Percentiles rank a stretch among this genome's conserved stretches.
Evolutionary conservation across 257 asterid species (phyloP).

Genomic region (Primulina tabacum): DNA sequence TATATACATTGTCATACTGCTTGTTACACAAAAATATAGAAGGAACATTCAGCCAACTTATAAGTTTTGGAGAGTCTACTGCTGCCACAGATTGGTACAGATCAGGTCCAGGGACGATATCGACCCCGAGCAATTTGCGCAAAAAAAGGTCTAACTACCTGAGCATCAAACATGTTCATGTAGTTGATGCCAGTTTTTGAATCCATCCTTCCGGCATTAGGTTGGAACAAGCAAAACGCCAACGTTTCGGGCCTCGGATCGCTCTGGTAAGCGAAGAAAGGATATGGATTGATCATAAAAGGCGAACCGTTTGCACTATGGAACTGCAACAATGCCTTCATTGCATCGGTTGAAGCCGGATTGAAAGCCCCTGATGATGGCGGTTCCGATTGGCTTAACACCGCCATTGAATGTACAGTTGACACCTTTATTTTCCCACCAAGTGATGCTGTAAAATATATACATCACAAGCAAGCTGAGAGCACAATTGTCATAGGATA

Average conservation of each 20-base stretch:
- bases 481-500: background rate
- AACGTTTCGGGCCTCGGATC: slow-evolving; percentile 83
- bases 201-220: slow-evolving; percentile 83
- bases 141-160: slow-evolving; percentile 39
- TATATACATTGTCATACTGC: no score
- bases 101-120: no score
- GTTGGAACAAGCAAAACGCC: slow-evolving; percentile 92
- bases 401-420: slow-evolving; percentile 56
- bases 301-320: slow-evolving; percentile 65
- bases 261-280: slow-evolving; percentile 82
- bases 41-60: background rate
- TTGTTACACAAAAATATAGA: no score
- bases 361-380: slow-evolving; percentile 62
- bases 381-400: slow-evolving; percentile 47
- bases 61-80: background rate
- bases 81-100: no score
- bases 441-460: slow-evolving; percentile 37
- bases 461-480: background rate
- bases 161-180: slow-evolving; percentile 99
- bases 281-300: slow-evolving; percentile 92
- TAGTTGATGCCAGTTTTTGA: slow-evolving; percentile 68
- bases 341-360: slow-evolving; percentile 42
- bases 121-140: no score
- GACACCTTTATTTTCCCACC: slow-evolving; percentile 54
- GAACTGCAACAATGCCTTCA: slow-evolving; percentile 66